Evolutionary conservation across 345 rosid genomes (phyloP), one percentile per base, ranked within the genome.

Genomic region (Murraya koenigii): DNA sequence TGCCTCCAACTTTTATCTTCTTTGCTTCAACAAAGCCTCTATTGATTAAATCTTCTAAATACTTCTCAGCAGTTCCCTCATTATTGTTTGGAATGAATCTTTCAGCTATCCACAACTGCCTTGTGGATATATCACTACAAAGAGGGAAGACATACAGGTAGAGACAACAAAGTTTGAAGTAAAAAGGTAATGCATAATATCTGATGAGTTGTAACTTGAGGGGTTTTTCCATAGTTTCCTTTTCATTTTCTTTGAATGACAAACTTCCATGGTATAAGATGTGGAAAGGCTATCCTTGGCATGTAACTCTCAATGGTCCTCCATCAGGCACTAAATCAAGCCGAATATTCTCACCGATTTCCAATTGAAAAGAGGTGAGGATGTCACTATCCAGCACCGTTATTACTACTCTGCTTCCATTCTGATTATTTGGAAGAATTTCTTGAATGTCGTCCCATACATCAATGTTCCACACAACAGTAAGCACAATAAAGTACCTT

Each of bases 51-150:
- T 71, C 7, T 22, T 71, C 23, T 54, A 52, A 30, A 19, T 28
- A 52, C 26, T 20, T 15, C 44, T 54, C 74, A 8, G 74, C 62
- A 20, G 36, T 32, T 54, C 25, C 44, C 74, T 71, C 39, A 20
- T 36, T 69, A n/a, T 52, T 70, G 26, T 70, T 62, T 0, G 20
- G 25, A 32, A 52, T 71, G 28, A 71, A 71, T 54, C 74, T 62
- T 54, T 71, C 74, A 19, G 62, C 74, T 30, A 71, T 71, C 62
- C 74, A 71, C 62, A 71, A 71, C 6, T 71, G 61, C 62, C 74
- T 32, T 5, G 74, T 71, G 74, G 15, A 5, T 23, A 71, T 47
- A n/a, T 47, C 60, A 28, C 6, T 47, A 22, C 4, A 5, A 7
- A 17, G 14, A 17, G 39, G 38, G 28, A 71, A 52, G 26, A 22